These are phyloP conservation scores for Elongisporangium prolatum DNA, from an alignment of 352 stramenopile genomes.

Conservation along the genomic window DNA sequence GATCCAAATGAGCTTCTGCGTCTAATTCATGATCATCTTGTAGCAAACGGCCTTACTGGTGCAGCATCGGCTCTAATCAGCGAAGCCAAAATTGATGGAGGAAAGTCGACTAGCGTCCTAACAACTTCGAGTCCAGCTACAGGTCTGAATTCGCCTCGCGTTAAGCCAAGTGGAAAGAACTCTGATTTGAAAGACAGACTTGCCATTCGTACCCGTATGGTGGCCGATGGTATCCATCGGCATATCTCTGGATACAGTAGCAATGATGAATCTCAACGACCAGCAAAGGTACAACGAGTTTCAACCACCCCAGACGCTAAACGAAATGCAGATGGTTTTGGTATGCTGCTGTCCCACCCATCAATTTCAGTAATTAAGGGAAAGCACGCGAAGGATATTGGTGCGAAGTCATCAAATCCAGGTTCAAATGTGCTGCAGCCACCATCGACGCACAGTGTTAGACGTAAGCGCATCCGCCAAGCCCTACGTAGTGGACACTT, in stretches of 20 bases:
- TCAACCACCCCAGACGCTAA: not conserved
- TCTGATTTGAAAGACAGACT: not conserved
- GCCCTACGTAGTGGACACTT: constrained; percentile 23
- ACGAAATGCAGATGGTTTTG: not conserved
- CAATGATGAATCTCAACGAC: constrained; percentile 10
- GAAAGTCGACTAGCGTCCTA: constrained; percentile 7
- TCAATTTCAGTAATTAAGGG: not conserved
- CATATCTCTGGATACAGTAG: not conserved
- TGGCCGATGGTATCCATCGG: not conserved
- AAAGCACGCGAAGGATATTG: not conserved
- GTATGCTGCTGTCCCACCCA: not conserved
- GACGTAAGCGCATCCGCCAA: constrained; percentile 26
- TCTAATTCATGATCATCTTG: constrained; percentile 79
- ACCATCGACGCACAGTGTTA: constrained; percentile 6
- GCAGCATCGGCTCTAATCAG: constrained; percentile 45
- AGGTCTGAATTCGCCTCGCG: not conserved
- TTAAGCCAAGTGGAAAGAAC: not conserved
- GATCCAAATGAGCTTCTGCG: constrained; percentile 76
- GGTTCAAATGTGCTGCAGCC: not conserved
- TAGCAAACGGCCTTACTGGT: constrained; percentile 62
- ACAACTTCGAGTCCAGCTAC: not conserved
- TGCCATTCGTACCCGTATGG: not conserved
- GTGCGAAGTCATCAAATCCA: not conserved
- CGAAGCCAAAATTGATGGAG: constrained; percentile 39
- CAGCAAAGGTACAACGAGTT: constrained; percentile 9